Base-by-base conservation (phyloP, 371 early-diverging fungal species). In the Mucor plumbeus region DNA sequence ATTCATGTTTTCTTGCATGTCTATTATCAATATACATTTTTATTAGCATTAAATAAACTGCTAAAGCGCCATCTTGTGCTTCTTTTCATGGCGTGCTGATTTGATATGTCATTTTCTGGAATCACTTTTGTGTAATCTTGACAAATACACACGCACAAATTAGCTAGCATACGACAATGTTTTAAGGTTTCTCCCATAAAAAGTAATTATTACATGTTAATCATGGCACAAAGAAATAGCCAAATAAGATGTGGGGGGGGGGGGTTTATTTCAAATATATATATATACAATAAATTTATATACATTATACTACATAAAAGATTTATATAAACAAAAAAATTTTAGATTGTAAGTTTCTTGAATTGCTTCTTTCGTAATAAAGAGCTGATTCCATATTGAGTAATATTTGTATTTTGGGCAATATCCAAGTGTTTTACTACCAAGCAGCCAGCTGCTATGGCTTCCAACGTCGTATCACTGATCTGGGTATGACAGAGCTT, bases 401-500 rank as follows among this genome's bases (percentile, higher is more conserved):
- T 47, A 8, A 68, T 10, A 19, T 68, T 26, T 33, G 64, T 39
- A 53, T 68, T 68, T 10, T 68, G 15, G 0, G 68, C 47, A 14
- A 69, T 64, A 60, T 69, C 64, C 47, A 70, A 58, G 43, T 65
- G 58, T n/a, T 70, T 15, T 26, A 70, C 34, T 21, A 36, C 40
- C 13, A 70, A 11, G 7, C 50, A 50, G 17, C 70, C 70, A 36
- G 41, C 34, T n/a, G 58, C 50, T 8, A 70, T 10, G 7, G 59
- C 35, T 14, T 62, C 59, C 15, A 70, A 43, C 39, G 70, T 70
- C 0, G 13, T 15, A 62, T 65, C 59, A 48, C 48, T 70, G 41
- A 70, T 70, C 50, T 65, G 65, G 17, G 70, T 70, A 48, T 62
- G 59, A 50, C 58, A 62, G 21, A 70, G 34, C 15, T 26, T 70